phyloP scores from a whole-genome alignment of 2,329 filamentous ascomycete genomes.

The Rutstroemia sp. region DNA sequence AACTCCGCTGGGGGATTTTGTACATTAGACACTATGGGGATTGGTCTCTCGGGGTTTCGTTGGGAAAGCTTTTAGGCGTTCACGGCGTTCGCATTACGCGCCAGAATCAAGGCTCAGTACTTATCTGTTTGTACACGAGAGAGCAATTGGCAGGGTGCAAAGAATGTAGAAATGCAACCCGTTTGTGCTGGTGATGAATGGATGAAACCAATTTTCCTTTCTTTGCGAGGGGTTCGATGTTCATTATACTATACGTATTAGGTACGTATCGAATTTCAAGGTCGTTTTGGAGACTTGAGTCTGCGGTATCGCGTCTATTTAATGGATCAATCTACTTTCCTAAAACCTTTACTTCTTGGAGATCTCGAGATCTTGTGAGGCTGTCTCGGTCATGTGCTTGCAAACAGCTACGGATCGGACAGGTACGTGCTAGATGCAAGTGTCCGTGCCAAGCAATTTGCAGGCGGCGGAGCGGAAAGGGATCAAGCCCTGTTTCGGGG shows the following conservation, averaged over 20 bases:
- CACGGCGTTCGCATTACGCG: background rate
- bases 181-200: background rate
- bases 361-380: too few species aligned
- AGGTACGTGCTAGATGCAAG: too few species aligned
- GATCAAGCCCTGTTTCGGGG: too few species aligned
- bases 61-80: background rate
- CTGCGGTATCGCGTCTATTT: too few species aligned
- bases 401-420: too few species aligned
- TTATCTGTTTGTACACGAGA: background rate
- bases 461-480: too few species aligned
- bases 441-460: too few species aligned
- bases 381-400: too few species aligned
- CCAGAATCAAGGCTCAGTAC: too few species aligned
- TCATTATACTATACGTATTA: background rate
- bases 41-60: constrained; percentile 6
- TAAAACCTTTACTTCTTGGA: too few species aligned
- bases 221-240: too few species aligned
- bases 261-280: background rate
- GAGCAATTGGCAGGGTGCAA: background rate
- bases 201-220: background rate
- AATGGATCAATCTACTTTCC: too few species aligned
- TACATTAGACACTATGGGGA: constrained; percentile 5
- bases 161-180: background rate
- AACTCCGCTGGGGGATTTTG: background rate
- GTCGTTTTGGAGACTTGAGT: background rate